Percentiles rank a stretch among this genome's conserved stretches.
Conservation (phyloP, 2,329 filamentous ascomycete species). For the Phialocephala subalpina region DNA sequence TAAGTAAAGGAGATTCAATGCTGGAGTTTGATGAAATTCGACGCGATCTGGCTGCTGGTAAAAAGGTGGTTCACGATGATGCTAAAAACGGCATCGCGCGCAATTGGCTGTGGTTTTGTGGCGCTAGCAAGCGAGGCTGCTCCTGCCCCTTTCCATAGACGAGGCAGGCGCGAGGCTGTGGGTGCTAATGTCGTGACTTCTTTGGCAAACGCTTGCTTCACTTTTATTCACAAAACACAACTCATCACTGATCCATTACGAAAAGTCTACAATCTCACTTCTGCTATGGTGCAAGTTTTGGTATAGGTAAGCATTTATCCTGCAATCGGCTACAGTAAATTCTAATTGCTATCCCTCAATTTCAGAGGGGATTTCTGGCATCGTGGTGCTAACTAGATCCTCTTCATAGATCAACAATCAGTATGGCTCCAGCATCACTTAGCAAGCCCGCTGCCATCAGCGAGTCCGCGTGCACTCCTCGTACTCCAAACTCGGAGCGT, state of each 20-base stretch:
- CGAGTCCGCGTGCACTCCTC: constrained; percentile 26
- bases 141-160: constrained; percentile 7
- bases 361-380: background rate
- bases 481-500: constrained; percentile 19
- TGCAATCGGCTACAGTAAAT: background rate
- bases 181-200: constrained; percentile 11
- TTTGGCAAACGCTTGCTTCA: constrained; percentile 12
- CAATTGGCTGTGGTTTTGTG: constrained; percentile 11
- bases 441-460: constrained; percentile 20
- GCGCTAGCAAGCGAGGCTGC: background rate
- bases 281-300: background rate
- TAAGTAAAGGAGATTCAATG: background rate
- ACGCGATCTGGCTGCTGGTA: constrained; percentile 17
- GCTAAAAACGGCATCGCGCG: background rate
- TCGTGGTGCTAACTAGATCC: background rate
- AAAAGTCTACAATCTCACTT: background rate
- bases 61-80: constrained; percentile 9
- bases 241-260: background rate
- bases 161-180: constrained; percentile 20
- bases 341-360: background rate
- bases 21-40: background rate
- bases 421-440: constrained; percentile 33
- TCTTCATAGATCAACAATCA: constrained; percentile 15
- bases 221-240: constrained; percentile 4
- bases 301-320: background rate